phyloP scores from a whole-genome alignment of 2,329 filamentous ascomycete species.

The Davidsoniella neocaledoniae region DNA sequence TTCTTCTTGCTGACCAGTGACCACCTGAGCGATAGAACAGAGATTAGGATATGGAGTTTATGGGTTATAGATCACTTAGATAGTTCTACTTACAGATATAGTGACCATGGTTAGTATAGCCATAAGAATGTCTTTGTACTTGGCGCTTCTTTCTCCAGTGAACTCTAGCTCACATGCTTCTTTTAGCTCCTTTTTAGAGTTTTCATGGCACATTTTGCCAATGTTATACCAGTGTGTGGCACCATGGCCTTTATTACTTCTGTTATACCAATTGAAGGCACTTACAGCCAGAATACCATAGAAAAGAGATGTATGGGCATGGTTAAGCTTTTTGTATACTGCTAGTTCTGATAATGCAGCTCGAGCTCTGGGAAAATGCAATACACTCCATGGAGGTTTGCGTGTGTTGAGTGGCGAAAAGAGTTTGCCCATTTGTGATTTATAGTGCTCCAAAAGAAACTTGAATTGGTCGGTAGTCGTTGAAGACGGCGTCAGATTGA shows the following conservation, averaged over 20 bases:
- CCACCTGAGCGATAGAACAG: constrained; percentile 11
- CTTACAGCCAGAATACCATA: constrained; percentile 23
- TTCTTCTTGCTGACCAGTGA: constrained; percentile 18
- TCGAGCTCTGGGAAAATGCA: constrained; percentile 23
- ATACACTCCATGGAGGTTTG: constrained; percentile 25
- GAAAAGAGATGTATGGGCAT: constrained; percentile 22
- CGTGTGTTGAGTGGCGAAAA: constrained; percentile 22
- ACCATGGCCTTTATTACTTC: constrained; percentile 12
- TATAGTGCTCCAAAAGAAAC: constrained; percentile 23
- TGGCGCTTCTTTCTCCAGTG: constrained; percentile 21
- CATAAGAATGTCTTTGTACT: constrained; percentile 26
- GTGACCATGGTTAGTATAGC: constrained; percentile 25
- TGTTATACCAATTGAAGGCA: constrained; percentile 21
- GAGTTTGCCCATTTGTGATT: constrained; percentile 20
- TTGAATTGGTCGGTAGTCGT: constrained; percentile 2
- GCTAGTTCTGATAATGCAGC: constrained; percentile 21
- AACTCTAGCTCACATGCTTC: constrained; percentile 18
- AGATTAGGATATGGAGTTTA: no score
- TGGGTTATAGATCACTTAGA: no score
- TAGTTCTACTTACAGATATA: constrained; percentile 15
- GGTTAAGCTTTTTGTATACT: constrained; percentile 20
- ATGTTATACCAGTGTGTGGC: constrained; percentile 3
- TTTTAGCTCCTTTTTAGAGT: constrained; percentile 17
- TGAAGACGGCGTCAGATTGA: background rate
- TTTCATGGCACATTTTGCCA: constrained; percentile 19